These are phyloP conservation scores for Gymnopilus dilepis DNA, from an alignment of 768 basidiomycete genomes.

Conservation along the genomic window DNA sequence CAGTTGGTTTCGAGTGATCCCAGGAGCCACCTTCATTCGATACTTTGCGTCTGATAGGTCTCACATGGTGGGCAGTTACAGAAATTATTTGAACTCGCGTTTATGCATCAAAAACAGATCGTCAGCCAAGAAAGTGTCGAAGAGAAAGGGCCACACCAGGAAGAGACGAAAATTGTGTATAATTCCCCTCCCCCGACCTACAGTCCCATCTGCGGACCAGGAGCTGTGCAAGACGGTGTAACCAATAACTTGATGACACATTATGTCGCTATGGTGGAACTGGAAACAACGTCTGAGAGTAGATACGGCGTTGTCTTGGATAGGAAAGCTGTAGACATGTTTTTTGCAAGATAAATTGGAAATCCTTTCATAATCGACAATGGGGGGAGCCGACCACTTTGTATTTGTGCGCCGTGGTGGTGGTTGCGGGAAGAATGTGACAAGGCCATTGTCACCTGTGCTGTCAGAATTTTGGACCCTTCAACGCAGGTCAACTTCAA, in stretches of 20 bases:
- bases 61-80: slow-evolving; percentile 71
- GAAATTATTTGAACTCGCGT: no score
- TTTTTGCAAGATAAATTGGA: slow-evolving; percentile 19
- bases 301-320: slow-evolving; percentile 40
- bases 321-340: slow-evolving; percentile 39
- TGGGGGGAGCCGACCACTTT: background rate
- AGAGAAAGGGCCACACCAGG: background rate
- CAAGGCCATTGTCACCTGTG: slow-evolving; percentile 1
- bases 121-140: background rate
- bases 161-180: slow-evolving; percentile 34
- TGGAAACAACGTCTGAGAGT: slow-evolving; percentile 22
- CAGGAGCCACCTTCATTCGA: slow-evolving; percentile 53
- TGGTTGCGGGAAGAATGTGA: background rate
- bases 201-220: slow-evolving; percentile 50
- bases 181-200: slow-evolving; percentile 53
- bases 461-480: background rate
- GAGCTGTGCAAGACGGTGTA: slow-evolving; percentile 42
- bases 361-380: background rate
- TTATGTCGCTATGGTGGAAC: slow-evolving; percentile 55
- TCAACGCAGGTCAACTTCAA: slow-evolving; percentile 8
- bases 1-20: slow-evolving; percentile 69
- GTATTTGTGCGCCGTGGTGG: slow-evolving; percentile 2
- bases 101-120: background rate
- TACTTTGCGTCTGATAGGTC: slow-evolving; percentile 77
- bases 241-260: slow-evolving; percentile 61